Base-by-base conservation (phyloP, 805 yeast genomes). In the Lipomyces starkeyi region DNA sequence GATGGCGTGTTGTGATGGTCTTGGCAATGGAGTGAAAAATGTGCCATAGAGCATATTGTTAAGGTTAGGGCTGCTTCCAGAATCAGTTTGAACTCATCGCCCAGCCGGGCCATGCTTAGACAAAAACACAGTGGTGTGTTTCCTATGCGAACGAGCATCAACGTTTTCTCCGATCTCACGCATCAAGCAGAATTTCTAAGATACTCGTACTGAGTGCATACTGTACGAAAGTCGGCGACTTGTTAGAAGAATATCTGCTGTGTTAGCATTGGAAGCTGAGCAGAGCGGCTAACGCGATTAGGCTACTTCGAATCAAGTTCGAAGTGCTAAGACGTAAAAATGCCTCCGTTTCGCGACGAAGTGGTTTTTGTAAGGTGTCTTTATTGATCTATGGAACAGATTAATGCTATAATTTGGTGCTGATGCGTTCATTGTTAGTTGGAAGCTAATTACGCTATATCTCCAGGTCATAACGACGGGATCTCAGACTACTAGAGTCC, bases 391-490 rank as follows among this genome's bases (percentile, higher is more conserved):
- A 53, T 13, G n/a, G n/a, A 53, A 17, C 34, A 9, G 56, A 53
- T 43, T n/a, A n/a, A n/a, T n/a, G 8, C 49, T 17, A 43, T 43
- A n/a, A 6, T 17, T 1, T 43, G n/a, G 22, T 43, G 20, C n/a
- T n/a, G 49, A 17, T 43, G 20, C 49, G 49, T 43, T 43, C 49
- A 7, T 43, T 43, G 9, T 43, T 43, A 1, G 43, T n/a, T n/a
- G 22, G 49, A 43, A 43, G 14, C 49, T 43, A 43, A 43, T 43
- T 2, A 17, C 9, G n/a, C 49, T 43, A 14, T n/a, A 7, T 43
- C 9, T 60, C 43, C 47, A 78, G 81, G 85, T 93, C 35, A 85
- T 93, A 35, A 88, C 91, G 64, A 91, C 97, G 0, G 97, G 97
- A 35, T 89, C 97, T 1, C 82, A 80, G 63, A 80, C 84, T 63